Base-by-base conservation (phyloP, 2,329 filamentous ascomycete species). In the Aspergillus sp. region DNA sequence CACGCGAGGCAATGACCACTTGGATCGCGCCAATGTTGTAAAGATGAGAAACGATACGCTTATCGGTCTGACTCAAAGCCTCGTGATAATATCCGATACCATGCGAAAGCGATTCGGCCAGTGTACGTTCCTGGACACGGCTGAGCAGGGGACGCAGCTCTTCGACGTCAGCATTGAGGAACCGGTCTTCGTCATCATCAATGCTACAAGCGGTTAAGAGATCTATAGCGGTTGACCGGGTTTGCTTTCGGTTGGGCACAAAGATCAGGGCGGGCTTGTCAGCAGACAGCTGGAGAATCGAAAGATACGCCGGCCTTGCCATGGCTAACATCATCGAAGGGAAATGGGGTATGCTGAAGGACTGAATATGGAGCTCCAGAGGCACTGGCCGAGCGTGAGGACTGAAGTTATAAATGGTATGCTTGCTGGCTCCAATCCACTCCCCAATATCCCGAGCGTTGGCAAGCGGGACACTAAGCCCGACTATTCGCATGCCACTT, bases 401-500 rank as follows among this genome's bases (percentile, higher is more conserved):
- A 67, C 91, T 96, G 79, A 99, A 99, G 78, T 99, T 99, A 82
- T 93, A 99, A 63, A 96, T 96, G 49, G 95, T 96, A 73, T 99
- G 95, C 80, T 97, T 98, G 74, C 88, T 96, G 7, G 93, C 95
- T 64, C 96, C 95, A 65, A 99, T 92, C 95, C 95, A 99, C 76
- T 97, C 95, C 51, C 93, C 93, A 67, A 99, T 85, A 68, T 99
- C 95, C 58, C 92, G 86, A 50, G 93, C 93, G 71, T 97, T 98
- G 5, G 95, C 88, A 20, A 99, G 82, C 22, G 95, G 96, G 27
- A 97, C 95, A 70, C 91, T 93, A 59, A 99, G 78, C 2, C 92
- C 95, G 54, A 99, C 79, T 47, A 98, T 93, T 51, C 95, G 88
- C 79, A 98, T 83, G 9, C 89, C 86, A 40, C 89, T 86, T 73